phyloP scores from a whole-genome alignment of 441 rosid genomes.

The Theobroma grandiflorum region DNA sequence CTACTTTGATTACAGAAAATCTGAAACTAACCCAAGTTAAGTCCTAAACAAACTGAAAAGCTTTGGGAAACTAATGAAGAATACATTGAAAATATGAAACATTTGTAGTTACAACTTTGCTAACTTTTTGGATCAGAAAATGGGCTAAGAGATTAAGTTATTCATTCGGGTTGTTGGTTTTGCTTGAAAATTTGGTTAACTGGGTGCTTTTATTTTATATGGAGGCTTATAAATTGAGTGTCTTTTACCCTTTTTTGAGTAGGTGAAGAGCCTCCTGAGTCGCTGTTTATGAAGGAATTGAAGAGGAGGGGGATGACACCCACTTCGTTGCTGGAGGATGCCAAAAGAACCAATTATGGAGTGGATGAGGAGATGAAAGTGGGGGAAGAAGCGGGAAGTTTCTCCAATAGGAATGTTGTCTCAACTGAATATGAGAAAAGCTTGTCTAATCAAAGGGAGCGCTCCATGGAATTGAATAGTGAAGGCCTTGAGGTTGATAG shows the following conservation, averaged over 20 bases:
- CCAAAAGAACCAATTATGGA: slow-evolving; percentile 47
- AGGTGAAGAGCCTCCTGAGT: slow-evolving; percentile 97
- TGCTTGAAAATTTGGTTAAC: slow-evolving; percentile 11
- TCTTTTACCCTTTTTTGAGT: not conserved
- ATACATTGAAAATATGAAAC: not conserved
- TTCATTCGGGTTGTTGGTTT: not conserved
- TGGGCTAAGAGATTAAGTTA: not conserved
- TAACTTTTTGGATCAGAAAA: not conserved
- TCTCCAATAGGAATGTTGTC: slow-evolving; percentile 62
- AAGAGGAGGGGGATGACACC: slow-evolving; percentile 95
- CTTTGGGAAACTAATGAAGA: not conserved
- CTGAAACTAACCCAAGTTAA: not conserved
- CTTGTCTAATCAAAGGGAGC: slow-evolving; percentile 82
- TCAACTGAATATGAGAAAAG: slow-evolving; percentile 68
- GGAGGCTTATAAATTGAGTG: not conserved
- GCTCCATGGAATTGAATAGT: slow-evolving; percentile 88
- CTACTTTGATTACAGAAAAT: not conserved
- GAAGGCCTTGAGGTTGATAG: slow-evolving; percentile 93
- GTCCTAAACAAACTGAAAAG: not conserved
- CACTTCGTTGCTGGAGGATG: slow-evolving; percentile 82
- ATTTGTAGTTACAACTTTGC: not conserved
- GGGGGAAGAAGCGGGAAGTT: slow-evolving; percentile 52
- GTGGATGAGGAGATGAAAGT: slow-evolving; percentile 55
- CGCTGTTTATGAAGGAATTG: slow-evolving; percentile 92
- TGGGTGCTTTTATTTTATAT: not conserved